phyloP scores from a whole-genome alignment of 306 rosid genomes.

The Ammopiptanthus mongolicus region DNA sequence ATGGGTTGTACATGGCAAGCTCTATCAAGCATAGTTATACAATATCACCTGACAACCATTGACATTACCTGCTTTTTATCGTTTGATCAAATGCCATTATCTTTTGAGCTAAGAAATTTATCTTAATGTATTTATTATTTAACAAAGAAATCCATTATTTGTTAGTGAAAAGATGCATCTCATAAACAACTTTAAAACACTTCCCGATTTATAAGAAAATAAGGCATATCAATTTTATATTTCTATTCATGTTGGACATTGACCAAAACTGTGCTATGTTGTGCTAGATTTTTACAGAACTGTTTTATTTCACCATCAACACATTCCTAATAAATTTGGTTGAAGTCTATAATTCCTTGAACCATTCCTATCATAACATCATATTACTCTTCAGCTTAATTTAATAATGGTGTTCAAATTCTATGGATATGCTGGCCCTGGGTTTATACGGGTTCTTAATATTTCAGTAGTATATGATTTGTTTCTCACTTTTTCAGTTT shows the following conservation, averaged over 20 bases:
- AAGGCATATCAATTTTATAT: not conserved
- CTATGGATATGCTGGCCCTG: not conserved
- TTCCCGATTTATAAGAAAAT: not conserved
- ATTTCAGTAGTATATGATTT: not conserved
- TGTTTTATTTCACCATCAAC: not conserved
- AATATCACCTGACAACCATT: not conserved
- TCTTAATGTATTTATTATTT: not conserved
- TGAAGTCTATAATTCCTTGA: not conserved
- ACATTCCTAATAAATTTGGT: not conserved
- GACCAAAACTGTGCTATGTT: not conserved
- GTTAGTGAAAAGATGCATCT: too few relatives aligned
- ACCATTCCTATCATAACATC: not conserved
- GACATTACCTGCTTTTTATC: not conserved
- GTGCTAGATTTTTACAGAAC: not conserved
- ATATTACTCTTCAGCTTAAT: not conserved
- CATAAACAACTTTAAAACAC: not conserved
- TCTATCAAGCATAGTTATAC: not conserved
- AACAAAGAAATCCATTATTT: not conserved
- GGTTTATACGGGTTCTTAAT: not conserved
- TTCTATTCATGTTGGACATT: not conserved
- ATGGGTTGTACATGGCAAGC: not conserved
- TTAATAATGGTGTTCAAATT: not conserved
- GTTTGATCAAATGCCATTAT: not conserved
- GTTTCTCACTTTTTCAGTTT: not conserved
- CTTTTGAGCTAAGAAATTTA: not conserved